Conservation (phyloP, 768 basidiomycete species). For the Lepiota brunneoincarnata region DNA sequence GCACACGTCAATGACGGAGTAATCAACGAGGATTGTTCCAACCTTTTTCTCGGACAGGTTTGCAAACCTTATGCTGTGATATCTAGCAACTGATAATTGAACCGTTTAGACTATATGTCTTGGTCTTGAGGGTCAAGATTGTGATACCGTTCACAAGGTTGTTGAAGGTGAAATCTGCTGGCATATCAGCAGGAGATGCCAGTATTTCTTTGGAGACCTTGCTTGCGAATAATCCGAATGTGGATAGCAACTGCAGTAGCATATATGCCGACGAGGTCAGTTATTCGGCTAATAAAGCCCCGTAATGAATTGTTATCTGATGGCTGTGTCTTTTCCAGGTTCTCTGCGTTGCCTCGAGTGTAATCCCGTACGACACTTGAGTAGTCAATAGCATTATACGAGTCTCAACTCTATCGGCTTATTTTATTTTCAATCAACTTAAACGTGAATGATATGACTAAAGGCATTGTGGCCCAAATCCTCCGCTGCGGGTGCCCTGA, state of each 20-base stretch:
- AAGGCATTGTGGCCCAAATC: no score
- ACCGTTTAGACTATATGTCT: conserved; percentile 49
- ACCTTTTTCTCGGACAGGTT: conserved; percentile 52
- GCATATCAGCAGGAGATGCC: conserved; percentile 33
- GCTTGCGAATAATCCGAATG: conserved; percentile 62
- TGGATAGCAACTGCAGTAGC: conserved; percentile 49
- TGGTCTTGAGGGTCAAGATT: conserved; percentile 53
- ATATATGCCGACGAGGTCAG: conserved; percentile 57
- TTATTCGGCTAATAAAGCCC: no score
- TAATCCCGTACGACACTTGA: no score
- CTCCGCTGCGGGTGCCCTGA: no score
- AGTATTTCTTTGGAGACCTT: conserved; percentile 45
- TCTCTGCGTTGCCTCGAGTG: no score
- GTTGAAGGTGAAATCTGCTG: conserved; percentile 47
- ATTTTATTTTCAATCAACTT: no score
- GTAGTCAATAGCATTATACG: no score
- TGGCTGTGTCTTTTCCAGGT: no score
- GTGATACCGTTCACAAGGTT: conserved; percentile 46
- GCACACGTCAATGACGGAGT: conserved; percentile 42
- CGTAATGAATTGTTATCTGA: no score
- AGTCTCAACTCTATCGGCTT: no score
- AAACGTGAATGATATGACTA: no score
- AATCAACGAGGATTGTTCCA: conserved; percentile 52
- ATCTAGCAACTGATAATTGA: neutral
- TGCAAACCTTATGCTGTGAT: neutral